Conservation (phyloP, 805 yeast species). For the Monosporozyma solicola region DNA sequence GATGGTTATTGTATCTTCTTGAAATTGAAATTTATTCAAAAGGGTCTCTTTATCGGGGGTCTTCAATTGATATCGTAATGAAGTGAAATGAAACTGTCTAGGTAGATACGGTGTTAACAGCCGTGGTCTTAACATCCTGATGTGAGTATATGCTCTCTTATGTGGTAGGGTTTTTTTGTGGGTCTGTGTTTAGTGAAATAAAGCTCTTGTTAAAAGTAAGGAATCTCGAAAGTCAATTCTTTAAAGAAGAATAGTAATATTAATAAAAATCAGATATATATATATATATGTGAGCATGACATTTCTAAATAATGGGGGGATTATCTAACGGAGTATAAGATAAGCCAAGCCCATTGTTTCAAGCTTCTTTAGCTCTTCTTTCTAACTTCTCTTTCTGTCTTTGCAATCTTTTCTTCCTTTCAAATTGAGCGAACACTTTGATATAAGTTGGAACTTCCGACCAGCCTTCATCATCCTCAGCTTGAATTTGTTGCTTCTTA, state of each 20-base stretch:
- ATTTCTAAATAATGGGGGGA: background rate
- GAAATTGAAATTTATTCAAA: slow-evolving; percentile 1
- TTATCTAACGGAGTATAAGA: background rate
- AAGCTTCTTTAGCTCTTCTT: background rate
- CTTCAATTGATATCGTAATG: background rate
- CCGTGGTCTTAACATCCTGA: background rate
- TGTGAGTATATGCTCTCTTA: background rate
- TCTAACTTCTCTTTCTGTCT: slow-evolving; percentile 5
- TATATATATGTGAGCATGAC: background rate
- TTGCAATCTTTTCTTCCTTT: slow-evolving; percentile 48
- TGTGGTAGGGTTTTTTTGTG: background rate
- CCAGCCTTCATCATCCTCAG: slow-evolving; percentile 36
- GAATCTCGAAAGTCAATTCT: background rate
- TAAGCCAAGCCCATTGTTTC: background rate
- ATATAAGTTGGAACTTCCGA: slow-evolving; percentile 64
- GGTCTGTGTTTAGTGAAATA: too few species aligned
- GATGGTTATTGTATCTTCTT: slow-evolving; percentile 9
- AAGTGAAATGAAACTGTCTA: background rate
- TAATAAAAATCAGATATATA: background rate
- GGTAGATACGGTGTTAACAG: background rate
- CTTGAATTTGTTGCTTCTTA: slow-evolving; percentile 13
- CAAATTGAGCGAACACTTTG: slow-evolving; percentile 76
- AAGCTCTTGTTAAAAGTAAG: background rate
- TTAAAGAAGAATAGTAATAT: background rate
- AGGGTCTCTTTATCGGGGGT: background rate